A percentile compares a stretch with the other conserved stretches of the same genome.
These are phyloP conservation scores for Talaromyces nanjingensis DNA, from an alignment of 495 filamentous ascomycete genomes.

Conservation along the genomic window DNA sequence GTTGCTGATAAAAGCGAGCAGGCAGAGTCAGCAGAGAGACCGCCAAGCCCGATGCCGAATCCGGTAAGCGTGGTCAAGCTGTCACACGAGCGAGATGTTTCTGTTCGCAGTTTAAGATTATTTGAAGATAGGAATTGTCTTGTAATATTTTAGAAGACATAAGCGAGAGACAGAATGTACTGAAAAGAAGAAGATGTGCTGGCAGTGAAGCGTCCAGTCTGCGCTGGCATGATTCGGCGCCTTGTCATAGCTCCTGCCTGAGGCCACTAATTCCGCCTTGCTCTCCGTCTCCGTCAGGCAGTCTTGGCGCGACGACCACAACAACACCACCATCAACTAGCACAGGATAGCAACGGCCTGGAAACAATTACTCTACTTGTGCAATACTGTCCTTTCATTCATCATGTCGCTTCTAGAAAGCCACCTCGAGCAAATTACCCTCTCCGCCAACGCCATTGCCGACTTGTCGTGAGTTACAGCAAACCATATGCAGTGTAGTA, in stretches of 20 bases:
- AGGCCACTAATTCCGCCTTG: not conserved
- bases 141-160: not conserved
- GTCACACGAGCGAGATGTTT: not conserved
- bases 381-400: not conserved
- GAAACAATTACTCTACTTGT: slow-evolving; percentile 1
- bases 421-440: slow-evolving; percentile 85
- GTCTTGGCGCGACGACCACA: not conserved
- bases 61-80: slow-evolving; percentile 1
- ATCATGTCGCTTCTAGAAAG: slow-evolving; percentile 70
- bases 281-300: not conserved
- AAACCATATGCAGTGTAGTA: not conserved
- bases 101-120: not conserved
- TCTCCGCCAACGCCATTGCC: slow-evolving; percentile 75
- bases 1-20: slow-evolving; percentile 19
- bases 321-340: not conserved
- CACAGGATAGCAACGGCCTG: not conserved
- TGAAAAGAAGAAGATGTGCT: not conserved
- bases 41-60: slow-evolving; percentile 7
- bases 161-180: not conserved
- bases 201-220: not conserved
- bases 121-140: not conserved
- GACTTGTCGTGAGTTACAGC: slow-evolving; percentile 63
- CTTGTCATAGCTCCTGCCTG: slow-evolving; percentile 6
- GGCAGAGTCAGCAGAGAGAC: slow-evolving; percentile 5
- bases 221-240: slow-evolving; percentile 2